phyloP scores from a whole-genome alignment of 768 basidiomycete genomes.

The Psilocybe cyanescens region DNA sequence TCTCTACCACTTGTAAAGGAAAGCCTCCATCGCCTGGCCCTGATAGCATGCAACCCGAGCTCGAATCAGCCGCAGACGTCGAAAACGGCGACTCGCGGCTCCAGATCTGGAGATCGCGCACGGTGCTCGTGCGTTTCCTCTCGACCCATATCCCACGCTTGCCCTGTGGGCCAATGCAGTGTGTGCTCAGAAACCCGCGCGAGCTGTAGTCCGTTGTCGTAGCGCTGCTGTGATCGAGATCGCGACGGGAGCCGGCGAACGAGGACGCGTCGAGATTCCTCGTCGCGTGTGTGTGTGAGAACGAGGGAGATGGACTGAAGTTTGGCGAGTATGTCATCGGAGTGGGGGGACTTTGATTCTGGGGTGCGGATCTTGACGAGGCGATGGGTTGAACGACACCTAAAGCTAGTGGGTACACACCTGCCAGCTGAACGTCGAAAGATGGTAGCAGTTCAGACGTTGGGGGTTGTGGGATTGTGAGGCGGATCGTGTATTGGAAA shows the following conservation, averaged over 20 bases:
- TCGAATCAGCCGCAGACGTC: neutral
- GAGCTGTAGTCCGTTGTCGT: constrained; percentile 17
- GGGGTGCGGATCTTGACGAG: constrained; percentile 5
- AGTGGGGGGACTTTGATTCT: neutral
- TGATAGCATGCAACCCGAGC: neutral
- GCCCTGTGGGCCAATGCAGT: constrained; percentile 49
- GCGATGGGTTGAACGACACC: constrained; percentile 17
- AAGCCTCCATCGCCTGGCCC: neutral
- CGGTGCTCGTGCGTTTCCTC: constrained; percentile 43
- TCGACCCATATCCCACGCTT: constrained; percentile 62
- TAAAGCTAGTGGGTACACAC: constrained; percentile 45
- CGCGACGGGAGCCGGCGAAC: neutral
- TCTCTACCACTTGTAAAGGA: constrained; percentile 18
- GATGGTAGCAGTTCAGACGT: constrained; percentile 12
- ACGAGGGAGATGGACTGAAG: constrained; percentile 17
- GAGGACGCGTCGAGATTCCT: neutral
- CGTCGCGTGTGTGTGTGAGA: constrained; percentile 13
- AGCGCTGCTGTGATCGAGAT: neutral
- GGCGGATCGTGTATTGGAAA: constrained; percentile 47
- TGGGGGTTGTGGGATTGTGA: constrained; percentile 14
- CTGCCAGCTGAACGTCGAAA: constrained; percentile 44
- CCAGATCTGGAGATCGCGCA: constrained; percentile 52
- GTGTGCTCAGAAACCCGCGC: constrained; percentile 55
- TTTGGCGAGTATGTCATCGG: constrained; percentile 12
- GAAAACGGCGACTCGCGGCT: constrained; percentile 8